These are phyloP conservation scores for Aspergillus candidus DNA, from an alignment of 2,329 filamentous ascomycete species.

Conservation along the genomic window DNA sequence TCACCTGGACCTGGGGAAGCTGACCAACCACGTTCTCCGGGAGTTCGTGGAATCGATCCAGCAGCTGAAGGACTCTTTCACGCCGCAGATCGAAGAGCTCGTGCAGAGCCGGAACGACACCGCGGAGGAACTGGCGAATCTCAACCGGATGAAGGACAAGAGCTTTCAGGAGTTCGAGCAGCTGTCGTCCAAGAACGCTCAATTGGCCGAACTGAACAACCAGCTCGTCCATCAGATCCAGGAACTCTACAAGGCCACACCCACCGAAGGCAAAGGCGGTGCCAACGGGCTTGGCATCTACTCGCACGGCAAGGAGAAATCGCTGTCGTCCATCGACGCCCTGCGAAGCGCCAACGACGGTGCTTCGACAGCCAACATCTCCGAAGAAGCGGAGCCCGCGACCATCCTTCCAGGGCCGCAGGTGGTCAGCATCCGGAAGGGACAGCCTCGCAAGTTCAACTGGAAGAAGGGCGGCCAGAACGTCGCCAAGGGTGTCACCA, in stretches of 20 bases:
- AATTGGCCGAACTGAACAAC: conserved; percentile 91
- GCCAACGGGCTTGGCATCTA: conserved; percentile 59
- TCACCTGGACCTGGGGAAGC: conserved; percentile 69
- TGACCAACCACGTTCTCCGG: conserved; percentile 56
- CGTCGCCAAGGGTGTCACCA: conserved; percentile 87
- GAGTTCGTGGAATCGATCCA: conserved; percentile 59
- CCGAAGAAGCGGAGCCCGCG: conserved; percentile 59
- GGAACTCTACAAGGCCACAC: conserved; percentile 75
- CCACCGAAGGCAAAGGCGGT: conserved; percentile 29
- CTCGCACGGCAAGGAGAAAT: conserved; percentile 49
- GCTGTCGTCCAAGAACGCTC: conserved; percentile 86
- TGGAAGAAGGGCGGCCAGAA: conserved; percentile 97
- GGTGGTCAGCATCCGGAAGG: conserved; percentile 90
- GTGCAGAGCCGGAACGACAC: conserved; percentile 81
- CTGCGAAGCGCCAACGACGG: conserved; percentile 42
- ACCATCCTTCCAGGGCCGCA: conserved; percentile 69
- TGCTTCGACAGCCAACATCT: conserved; percentile 48
- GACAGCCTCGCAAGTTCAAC: conserved; percentile 92
- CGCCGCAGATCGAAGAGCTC: conserved; percentile 72
- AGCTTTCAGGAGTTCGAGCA: conserved; percentile 94
- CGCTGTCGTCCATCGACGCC: conserved; percentile 38
- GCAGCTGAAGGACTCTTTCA: conserved; percentile 73
- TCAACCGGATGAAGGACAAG: conserved; percentile 82
- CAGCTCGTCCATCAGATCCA: conserved; percentile 92
- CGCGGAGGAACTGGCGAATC: conserved; percentile 74